These are phyloP conservation scores for Pyrenochaeta sp. DNA, from an alignment of 2,329 filamentous ascomycete genomes.

Conservation along the genomic window DNA sequence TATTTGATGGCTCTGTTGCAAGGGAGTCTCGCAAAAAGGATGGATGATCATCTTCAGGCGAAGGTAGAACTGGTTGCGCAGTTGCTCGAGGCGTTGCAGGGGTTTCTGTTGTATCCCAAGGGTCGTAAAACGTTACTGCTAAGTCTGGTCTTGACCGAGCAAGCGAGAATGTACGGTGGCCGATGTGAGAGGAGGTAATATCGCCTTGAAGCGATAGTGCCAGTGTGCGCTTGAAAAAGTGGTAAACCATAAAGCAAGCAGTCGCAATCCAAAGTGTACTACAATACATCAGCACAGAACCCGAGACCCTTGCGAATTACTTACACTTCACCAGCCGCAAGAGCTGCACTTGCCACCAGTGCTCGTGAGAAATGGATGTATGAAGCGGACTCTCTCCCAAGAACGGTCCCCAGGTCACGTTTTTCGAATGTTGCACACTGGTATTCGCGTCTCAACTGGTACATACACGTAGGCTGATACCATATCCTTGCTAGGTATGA, in stretches of 20 bases:
- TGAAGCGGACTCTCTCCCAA: slow-evolving; percentile 21
- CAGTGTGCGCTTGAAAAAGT: not conserved
- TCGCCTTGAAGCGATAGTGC: not conserved
- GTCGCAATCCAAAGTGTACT: slow-evolving; percentile 17
- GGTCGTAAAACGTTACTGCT: not conserved
- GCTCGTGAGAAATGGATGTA: slow-evolving; percentile 30
- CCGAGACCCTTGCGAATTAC: slow-evolving; percentile 6
- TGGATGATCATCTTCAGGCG: not conserved
- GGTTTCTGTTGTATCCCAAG: not conserved
- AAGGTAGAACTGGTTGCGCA: not conserved
- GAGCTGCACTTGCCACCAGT: slow-evolving; percentile 33
- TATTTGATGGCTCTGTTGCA: not conserved
- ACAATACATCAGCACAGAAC: not conserved
- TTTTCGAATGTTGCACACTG: slow-evolving; percentile 18
- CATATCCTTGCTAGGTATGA: slow-evolving; percentile 33
- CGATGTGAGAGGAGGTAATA: not conserved
- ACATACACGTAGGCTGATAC: slow-evolving; percentile 17
- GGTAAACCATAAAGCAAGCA: not conserved
- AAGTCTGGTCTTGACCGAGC: not conserved
- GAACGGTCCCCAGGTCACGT: slow-evolving; percentile 3
- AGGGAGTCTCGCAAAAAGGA: not conserved
- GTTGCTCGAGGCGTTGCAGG: not conserved
- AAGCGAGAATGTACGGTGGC: not conserved
- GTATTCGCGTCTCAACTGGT: slow-evolving; percentile 16
- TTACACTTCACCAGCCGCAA: slow-evolving; percentile 39